Evolutionary conservation across 768 basidiomycete species (phyloP).

Genomic region (Paxillus involutus): DNA sequence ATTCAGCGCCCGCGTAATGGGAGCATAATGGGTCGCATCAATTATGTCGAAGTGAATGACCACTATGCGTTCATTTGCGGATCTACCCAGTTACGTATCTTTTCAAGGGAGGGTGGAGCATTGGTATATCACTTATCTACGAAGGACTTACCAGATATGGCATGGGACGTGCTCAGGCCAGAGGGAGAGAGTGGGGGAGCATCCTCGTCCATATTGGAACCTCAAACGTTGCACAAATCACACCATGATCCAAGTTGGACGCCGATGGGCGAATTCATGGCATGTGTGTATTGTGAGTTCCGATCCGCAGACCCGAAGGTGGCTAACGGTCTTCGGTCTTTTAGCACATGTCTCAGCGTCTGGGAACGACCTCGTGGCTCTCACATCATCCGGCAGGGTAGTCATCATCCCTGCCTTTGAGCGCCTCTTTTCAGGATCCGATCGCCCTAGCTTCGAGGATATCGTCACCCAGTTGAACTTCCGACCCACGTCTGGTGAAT

Average conservation of each 20-base stretch:
- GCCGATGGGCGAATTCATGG: slow-evolving; percentile 19
- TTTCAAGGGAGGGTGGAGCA: slow-evolving; percentile 46
- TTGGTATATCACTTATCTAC: slow-evolving; percentile 45
- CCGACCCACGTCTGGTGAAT: slow-evolving; percentile 6
- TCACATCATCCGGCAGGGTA: slow-evolving; percentile 22
- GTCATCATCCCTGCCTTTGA: slow-evolving; percentile 30
- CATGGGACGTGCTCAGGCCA: slow-evolving; percentile 32
- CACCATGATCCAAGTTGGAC: slow-evolving; percentile 1
- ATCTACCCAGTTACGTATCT: slow-evolving; percentile 47
- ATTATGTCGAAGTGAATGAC: slow-evolving; percentile 66
- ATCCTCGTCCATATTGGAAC: slow-evolving; percentile 12
- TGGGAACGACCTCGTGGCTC: slow-evolving; percentile 38
- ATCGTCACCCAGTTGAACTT: slow-evolving; percentile 28
- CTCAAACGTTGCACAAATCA: slow-evolving; percentile 20
- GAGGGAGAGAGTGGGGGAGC: neutral
- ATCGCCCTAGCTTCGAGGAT: slow-evolving; percentile 38
- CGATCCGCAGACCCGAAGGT: neutral
- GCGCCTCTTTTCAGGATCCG: slow-evolving; percentile 27
- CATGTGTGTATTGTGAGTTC: slow-evolving; percentile 19
- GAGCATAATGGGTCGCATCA: slow-evolving; percentile 38
- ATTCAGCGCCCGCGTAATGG: slow-evolving; percentile 13
- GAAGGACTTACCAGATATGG: slow-evolving; percentile 32
- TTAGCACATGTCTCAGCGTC: slow-evolving; percentile 47
- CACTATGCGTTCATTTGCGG: slow-evolving; percentile 63
- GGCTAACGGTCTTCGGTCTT: slow-evolving; percentile 1